Conservation (phyloP, 2,329 filamentous ascomycete species). For the Eutypa lata region DNA sequence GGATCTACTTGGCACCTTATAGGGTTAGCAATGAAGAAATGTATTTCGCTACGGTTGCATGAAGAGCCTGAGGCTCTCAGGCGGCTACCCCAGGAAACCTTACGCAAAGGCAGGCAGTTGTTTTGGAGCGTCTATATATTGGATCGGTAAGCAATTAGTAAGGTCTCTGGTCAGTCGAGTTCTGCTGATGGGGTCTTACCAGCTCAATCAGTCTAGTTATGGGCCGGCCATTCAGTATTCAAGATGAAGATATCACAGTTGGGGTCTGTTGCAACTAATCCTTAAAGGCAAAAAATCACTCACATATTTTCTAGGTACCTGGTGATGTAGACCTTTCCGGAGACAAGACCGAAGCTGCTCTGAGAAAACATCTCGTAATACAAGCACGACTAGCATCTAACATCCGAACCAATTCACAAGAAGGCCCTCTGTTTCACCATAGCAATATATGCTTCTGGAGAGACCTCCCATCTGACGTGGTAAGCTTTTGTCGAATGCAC, state of each 20-base stretch:
- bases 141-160: neutral
- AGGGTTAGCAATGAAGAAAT: neutral
- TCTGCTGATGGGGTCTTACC: neutral
- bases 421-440: neutral
- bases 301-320: neutral
- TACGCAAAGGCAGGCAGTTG: neutral
- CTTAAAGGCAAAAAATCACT: neutral
- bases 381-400: neutral
- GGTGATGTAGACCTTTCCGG: neutral
- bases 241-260: neutral
- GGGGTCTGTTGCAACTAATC: no score
- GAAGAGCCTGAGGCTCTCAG: neutral
- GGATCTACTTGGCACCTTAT: neutral
- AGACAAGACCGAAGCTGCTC: neutral
- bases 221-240: neutral
- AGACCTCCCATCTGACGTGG: neutral
- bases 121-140: neutral
- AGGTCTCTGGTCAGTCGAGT: neutral
- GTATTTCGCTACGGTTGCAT: neutral
- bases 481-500: neutral
- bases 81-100: neutral
- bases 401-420: neutral
- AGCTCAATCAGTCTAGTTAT: neutral
- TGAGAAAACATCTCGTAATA: neutral
- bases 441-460: neutral